Evolutionary conservation across 2,329 filamentous ascomycete species (phyloP).

Genomic region (Aspergillus piperis): DNA sequence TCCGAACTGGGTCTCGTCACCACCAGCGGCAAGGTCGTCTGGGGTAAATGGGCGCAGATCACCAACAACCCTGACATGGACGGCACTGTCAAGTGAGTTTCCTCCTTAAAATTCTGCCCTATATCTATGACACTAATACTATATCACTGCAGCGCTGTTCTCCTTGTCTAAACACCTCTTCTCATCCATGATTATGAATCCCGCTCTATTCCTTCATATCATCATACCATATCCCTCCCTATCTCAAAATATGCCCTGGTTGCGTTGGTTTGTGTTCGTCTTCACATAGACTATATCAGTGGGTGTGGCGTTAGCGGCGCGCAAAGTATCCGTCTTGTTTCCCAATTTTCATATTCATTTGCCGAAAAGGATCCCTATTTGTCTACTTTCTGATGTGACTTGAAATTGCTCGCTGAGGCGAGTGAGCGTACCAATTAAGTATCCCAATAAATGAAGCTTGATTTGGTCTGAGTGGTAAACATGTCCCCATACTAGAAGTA

Average conservation of each 20-base stretch:
- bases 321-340: constrained; percentile 8
- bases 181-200: constrained; percentile 8
- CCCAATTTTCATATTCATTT: not conserved
- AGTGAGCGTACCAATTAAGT: not conserved
- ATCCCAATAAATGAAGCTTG: not conserved
- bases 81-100: constrained; percentile 58
- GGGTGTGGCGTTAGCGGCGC: constrained; percentile 10
- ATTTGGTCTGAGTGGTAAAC: not conserved
- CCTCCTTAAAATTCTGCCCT: not conserved
- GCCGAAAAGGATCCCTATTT: not conserved
- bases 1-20: constrained; percentile 89
- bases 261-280: not conserved
- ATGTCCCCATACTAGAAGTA: not conserved
- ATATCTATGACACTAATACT: not conserved
- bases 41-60: constrained; percentile 81
- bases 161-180: not conserved
- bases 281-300: constrained; percentile 4
- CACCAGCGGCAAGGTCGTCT: constrained; percentile 87
- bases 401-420: not conserved
- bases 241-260: not conserved
- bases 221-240: not conserved
- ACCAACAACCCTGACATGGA: constrained; percentile 59
- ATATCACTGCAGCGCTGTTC: not conserved
- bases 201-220: not conserved
- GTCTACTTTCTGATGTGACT: not conserved